phyloP scores from a whole-genome alignment of 148 eudicot genomes.

The Talinum fruticosum region DNA sequence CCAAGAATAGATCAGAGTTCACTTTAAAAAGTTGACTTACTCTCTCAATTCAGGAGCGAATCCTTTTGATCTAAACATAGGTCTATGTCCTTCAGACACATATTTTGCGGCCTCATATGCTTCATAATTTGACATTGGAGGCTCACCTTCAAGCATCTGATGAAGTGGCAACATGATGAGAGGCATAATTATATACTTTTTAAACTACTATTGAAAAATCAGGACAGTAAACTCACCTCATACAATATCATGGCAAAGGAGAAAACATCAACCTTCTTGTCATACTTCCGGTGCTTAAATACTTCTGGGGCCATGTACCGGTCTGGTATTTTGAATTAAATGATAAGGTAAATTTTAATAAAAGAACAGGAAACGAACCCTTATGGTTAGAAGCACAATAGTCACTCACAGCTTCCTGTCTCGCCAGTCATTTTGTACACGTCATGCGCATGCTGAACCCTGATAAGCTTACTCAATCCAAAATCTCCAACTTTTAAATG shows the following conservation, averaged over 20 bases:
- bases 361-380: conserved; percentile 1
- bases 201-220: not conserved
- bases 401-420: conserved; percentile 93
- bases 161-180: conserved; percentile 22
- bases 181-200: not conserved
- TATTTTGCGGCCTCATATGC: conserved; percentile 76
- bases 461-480: conserved; percentile 95
- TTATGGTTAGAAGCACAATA: conserved; percentile 13
- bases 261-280: conserved; percentile 96
- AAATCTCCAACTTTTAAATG: conserved; percentile 98
- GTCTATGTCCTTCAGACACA: conserved; percentile 80
- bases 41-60: conserved; percentile 55
- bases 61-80: conserved; percentile 63
- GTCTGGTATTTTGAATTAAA: conserved; percentile 45
- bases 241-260: conserved; percentile 94
- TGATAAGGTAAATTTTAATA: not conserved
- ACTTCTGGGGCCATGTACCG: conserved; percentile 99
- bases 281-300: conserved; percentile 90
- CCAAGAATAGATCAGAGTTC: not conserved
- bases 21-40: conserved; percentile 49
- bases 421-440: conserved; percentile 98
- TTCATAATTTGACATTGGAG: conserved; percentile 67
- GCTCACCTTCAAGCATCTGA: conserved; percentile 86
- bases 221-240: conserved; percentile 56
- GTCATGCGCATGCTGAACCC: conserved; percentile 83